Evolutionary conservation across 1,284 basidiomycete genomes (phyloP), one percentile per base, ranked within the genome.

Genomic region (Xanthoconium separans): DNA sequence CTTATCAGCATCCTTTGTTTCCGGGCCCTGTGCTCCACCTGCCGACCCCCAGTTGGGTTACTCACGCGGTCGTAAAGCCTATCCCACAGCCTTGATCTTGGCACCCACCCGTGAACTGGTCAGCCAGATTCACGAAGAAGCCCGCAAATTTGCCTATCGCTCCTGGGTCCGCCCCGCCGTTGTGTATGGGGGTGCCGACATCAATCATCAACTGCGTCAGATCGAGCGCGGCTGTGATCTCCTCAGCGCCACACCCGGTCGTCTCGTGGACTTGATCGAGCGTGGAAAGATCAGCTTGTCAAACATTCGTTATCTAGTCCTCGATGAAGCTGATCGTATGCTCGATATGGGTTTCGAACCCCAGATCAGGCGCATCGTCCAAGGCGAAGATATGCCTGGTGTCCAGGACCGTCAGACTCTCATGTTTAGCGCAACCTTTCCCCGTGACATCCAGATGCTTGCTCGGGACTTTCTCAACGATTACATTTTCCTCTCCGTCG

Each of bases 271-370:
- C 77, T 80, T 99, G 61, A 98, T 99, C 64, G 96, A 99, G 77
- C 92, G 97, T 68, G 96, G 96, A 39, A 87, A 93, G 58, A 98
- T 99, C 80, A 93, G 90, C 69, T 84, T 99, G 56, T 86, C 92
- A 65, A 98, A 98, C 77, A 90, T 99, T 75, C 90, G 93, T 65
- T 99, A 97, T 77, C 89, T 99, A 51, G 97, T 99, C 34, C 89
- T 99, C 55, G 97, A 99, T 69, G 97, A 99, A 78, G 97, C 96
- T 58, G 97, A 99, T 79, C 92, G 96, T 69, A 99, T 99, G 96
- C 84, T 99, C 66, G 96, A 99, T 80, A 99, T 99, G 96, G 96
- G 96, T 91, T 99, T 99, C 82, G 96, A 99, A 77, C 97, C 97
- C 57, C 96, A 99, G 77, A 99, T 99, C 69, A 87, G 96, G 61